Evolutionary conservation across 768 basidiomycete genomes (phyloP).

Genomic region (Lentinus tigrinus): DNA sequence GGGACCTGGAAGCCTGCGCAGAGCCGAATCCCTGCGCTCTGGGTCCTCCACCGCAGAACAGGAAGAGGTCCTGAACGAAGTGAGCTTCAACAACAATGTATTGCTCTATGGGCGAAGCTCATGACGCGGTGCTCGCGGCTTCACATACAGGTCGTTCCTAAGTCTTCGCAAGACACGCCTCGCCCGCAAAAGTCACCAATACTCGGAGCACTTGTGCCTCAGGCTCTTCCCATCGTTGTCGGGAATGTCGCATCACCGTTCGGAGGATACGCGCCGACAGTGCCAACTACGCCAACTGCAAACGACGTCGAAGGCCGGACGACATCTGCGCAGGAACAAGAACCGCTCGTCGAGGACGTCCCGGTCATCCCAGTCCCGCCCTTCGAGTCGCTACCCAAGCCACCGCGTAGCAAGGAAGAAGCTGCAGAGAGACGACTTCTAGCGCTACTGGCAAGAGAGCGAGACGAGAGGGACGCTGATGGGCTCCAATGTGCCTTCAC

Average conservation of each 20-base stretch:
- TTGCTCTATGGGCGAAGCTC: background rate
- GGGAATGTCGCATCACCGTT: background rate
- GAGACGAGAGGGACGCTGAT: constrained; percentile 35
- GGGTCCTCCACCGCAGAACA: constrained; percentile 20
- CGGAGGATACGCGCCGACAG: constrained; percentile 13
- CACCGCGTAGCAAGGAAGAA: constrained; percentile 38
- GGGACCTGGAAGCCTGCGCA: constrained; percentile 40
- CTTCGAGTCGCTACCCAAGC: constrained; percentile 30
- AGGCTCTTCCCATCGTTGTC: background rate
- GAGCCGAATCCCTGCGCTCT: constrained; percentile 39
- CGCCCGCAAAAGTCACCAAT: background rate
- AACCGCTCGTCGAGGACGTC: constrained; percentile 19
- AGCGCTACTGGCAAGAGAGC: constrained; percentile 43
- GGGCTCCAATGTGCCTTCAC: constrained; percentile 22
- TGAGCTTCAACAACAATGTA: background rate
- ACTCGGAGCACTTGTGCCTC: background rate
- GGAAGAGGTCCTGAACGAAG: background rate
- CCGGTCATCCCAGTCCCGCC: constrained; percentile 58
- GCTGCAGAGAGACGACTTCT: constrained; percentile 43
- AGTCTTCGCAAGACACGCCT: background rate
- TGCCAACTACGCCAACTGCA: constrained; percentile 15
- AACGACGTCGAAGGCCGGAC: background rate
- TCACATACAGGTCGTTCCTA: background rate
- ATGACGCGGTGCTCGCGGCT: background rate
- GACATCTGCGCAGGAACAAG: background rate